Evolutionary conservation across 2,329 filamentous ascomycete genomes (phyloP).

Genomic region (Plenodomus lindquistii): DNA sequence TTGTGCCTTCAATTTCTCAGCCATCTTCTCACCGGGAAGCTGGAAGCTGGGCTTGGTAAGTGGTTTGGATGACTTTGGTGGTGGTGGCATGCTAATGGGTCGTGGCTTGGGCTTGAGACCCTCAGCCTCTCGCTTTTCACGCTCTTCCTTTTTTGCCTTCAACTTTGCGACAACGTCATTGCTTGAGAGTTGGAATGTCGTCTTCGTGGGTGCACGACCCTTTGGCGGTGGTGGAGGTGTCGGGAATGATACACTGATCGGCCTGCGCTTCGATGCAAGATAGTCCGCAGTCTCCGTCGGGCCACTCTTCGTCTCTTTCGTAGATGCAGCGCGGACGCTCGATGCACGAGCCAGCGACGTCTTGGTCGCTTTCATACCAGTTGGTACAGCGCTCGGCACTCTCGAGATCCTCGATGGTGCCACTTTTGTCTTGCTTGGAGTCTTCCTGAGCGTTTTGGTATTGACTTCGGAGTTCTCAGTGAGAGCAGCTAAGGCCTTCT

Average conservation of each 20-base stretch:
- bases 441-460: constrained; percentile 12
- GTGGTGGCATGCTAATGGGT: constrained; percentile 53
- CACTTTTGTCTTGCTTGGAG: constrained; percentile 14
- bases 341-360: constrained; percentile 29
- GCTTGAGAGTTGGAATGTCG: constrained; percentile 58
- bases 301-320: constrained; percentile 25
- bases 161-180: constrained; percentile 58
- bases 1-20: constrained; percentile 38
- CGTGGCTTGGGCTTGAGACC: constrained; percentile 30
- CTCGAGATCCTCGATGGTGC: constrained; percentile 18
- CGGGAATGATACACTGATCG: constrained; percentile 53
- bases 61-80: constrained; percentile 55
- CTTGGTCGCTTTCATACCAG: constrained; percentile 34
- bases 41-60: constrained; percentile 56
- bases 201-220: constrained; percentile 53
- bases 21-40: constrained; percentile 58
- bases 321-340: constrained; percentile 29
- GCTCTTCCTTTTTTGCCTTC: constrained; percentile 56
- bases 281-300: constrained; percentile 39
- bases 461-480: constrained; percentile 6
- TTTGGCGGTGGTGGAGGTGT: constrained; percentile 53
- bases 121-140: constrained; percentile 50
- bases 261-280: constrained; percentile 51
- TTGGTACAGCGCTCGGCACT: constrained; percentile 29
- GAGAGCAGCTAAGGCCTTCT: constrained; percentile 13